phyloP scores from a whole-genome alignment of 78 protist species.

The Tieghemostelium lacteum region DNA sequence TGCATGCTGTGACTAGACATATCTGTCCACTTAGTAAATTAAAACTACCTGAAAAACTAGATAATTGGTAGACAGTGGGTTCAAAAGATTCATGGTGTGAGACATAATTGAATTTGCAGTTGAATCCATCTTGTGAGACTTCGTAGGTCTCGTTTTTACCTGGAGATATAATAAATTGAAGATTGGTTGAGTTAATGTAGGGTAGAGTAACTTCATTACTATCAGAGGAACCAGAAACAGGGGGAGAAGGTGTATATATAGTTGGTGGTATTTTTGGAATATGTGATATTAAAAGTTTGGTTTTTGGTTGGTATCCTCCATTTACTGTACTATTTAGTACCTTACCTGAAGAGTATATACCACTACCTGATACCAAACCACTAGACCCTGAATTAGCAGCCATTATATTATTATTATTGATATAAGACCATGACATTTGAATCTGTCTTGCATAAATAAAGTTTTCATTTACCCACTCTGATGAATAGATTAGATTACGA shows the following conservation, averaged over 20 bases:
- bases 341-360: conserved; percentile 28
- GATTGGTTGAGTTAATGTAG: too few relatives aligned
- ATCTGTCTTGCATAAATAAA: not conserved
- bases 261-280: conserved; percentile 9
- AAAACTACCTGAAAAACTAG: too few relatives aligned
- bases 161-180: too few relatives aligned
- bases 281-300: not conserved
- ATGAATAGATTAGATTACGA: conserved; percentile 31
- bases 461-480: conserved; percentile 54
- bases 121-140: too few relatives aligned
- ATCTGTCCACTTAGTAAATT: too few relatives aligned
- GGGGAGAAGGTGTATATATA: not conserved
- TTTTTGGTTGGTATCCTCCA: not conserved
- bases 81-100: too few relatives aligned
- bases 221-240: too few relatives aligned
- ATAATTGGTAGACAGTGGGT: too few relatives aligned
- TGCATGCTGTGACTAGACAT: too few relatives aligned
- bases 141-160: too few relatives aligned
- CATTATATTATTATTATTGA: not conserved
- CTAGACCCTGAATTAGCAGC: conserved; percentile 20
- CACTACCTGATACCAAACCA: not conserved
- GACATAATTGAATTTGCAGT: too few relatives aligned
- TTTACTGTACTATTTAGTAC: not conserved
- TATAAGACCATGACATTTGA: conserved; percentile 4
- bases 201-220: too few relatives aligned